Evolutionary conservation across 2,329 filamentous ascomycete genomes (phyloP).

Genomic region (Penicillium concentricum): DNA sequence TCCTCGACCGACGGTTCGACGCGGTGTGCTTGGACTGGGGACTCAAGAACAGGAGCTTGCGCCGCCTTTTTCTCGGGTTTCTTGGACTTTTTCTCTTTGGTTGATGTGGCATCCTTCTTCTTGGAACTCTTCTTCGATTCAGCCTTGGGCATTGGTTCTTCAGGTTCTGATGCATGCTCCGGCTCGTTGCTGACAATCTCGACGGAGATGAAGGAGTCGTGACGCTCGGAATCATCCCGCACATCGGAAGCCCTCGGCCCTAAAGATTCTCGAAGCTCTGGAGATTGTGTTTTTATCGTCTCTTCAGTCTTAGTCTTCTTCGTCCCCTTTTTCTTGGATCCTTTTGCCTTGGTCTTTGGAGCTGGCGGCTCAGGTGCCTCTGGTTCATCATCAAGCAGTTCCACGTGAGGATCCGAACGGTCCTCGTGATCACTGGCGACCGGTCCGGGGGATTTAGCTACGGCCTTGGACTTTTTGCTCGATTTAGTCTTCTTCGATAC

Average conservation of each 20-base stretch:
- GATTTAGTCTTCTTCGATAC: slow-evolving; percentile 30
- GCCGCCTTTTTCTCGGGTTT: slow-evolving; percentile 31
- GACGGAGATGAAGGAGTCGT: slow-evolving; percentile 33
- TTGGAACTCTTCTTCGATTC: slow-evolving; percentile 26
- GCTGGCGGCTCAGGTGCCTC: slow-evolving; percentile 16
- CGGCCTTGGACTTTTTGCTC: slow-evolving; percentile 30
- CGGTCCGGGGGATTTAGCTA: slow-evolving; percentile 9
- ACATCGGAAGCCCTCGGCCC: not conserved
- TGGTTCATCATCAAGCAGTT: slow-evolving; percentile 5
- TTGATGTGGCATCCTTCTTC: slow-evolving; percentile 26
- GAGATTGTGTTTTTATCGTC: slow-evolving; percentile 4
- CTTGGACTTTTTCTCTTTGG: slow-evolving; percentile 25
- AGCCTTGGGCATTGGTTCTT: slow-evolving; percentile 24
- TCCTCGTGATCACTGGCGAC: slow-evolving; percentile 9
- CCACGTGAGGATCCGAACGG: slow-evolving; percentile 2
- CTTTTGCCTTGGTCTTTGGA: slow-evolving; percentile 22
- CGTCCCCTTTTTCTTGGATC: slow-evolving; percentile 20
- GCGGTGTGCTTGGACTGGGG: slow-evolving; percentile 6
- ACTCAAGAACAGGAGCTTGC: slow-evolving; percentile 11
- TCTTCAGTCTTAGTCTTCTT: slow-evolving; percentile 26
- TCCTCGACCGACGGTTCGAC: slow-evolving; percentile 9
- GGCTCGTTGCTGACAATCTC: slow-evolving; percentile 31
- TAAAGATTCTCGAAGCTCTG: slow-evolving; percentile 5
- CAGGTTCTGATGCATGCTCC: slow-evolving; percentile 29
- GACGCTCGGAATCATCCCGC: slow-evolving; percentile 15